phyloP scores from a whole-genome alignment of 306 rosid genomes.

The Citrullus amarus region DNA sequence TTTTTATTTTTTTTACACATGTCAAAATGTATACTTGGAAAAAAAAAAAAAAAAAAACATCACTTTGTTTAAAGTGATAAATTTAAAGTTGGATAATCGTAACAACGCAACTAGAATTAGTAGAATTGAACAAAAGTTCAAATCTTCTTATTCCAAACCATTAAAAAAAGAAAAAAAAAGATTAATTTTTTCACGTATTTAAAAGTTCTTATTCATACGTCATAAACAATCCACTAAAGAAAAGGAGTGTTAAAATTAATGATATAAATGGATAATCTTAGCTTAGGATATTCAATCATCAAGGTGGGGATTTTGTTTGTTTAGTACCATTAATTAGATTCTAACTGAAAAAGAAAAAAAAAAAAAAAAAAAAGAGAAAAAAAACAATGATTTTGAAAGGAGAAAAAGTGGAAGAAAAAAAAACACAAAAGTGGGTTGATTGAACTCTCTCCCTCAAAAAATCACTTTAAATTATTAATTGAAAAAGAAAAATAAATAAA shows the following conservation, averaged over 20 bases:
- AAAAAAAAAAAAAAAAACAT: no score
- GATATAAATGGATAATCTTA: not conserved
- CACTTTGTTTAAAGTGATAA: not conserved
- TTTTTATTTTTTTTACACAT: no score
- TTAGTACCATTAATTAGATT: constrained; percentile 3
- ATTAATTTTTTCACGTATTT: no score
- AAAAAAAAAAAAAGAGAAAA: not conserved
- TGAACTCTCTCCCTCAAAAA: not conserved
- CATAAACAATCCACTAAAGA: not conserved
- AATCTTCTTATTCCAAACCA: not conserved
- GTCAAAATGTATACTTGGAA: no score
- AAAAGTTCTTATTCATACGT: no score
- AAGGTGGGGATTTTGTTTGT: not conserved
- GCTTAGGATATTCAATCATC: not conserved
- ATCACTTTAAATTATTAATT: not conserved
- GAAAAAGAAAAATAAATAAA: not conserved
- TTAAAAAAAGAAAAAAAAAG: no score
- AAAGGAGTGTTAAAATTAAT: not conserved
- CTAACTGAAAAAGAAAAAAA: not conserved
- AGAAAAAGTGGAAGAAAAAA: not conserved
- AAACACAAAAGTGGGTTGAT: not conserved
- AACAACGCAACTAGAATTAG: not conserved
- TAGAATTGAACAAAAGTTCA: not conserved
- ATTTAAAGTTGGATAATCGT: not conserved
- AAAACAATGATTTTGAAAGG: not conserved